Conservation (phyloP, 2,329 filamentous ascomycete genomes). For the Trichoderma atroviride region DNA sequence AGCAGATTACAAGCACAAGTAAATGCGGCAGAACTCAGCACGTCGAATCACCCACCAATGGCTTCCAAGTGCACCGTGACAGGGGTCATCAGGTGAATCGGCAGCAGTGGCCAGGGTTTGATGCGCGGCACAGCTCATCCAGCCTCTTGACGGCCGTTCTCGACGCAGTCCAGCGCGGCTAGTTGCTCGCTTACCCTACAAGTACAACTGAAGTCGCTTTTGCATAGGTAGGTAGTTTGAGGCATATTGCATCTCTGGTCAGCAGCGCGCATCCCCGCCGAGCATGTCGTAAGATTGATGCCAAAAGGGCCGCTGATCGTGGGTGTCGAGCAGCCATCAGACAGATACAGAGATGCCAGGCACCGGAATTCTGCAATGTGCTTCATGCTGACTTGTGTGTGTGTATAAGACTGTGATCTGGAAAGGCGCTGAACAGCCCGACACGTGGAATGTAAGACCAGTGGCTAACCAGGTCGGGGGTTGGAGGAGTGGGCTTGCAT, state of each 20-base stretch:
- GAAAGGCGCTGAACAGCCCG: slow-evolving; percentile 6
- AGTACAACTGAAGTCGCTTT: not conserved
- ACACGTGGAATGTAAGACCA: slow-evolving; percentile 25
- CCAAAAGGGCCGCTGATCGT: slow-evolving; percentile 13
- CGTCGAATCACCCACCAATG: not conserved
- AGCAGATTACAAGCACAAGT: not conserved
- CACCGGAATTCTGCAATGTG: not conserved
- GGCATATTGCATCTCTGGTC: not conserved
- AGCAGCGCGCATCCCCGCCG: not conserved
- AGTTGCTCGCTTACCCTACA: slow-evolving; percentile 23
- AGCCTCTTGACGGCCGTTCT: not conserved
- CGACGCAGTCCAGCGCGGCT: not conserved
- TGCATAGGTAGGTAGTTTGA: too few species aligned
- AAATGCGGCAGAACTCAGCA: not conserved
- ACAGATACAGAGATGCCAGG: not conserved
- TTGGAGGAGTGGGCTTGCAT: slow-evolving; percentile 11
- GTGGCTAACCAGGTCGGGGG: slow-evolving; percentile 2
- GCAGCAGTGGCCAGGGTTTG: not conserved
- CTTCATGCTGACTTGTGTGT: slow-evolving; percentile 1
- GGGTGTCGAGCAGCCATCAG: not conserved
- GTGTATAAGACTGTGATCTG: not conserved
- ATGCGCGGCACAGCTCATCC: slow-evolving; percentile 11
- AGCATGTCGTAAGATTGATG: slow-evolving; percentile 11
- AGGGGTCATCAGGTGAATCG: not conserved
- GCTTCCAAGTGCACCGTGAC: not conserved